Evolutionary conservation across 305 asterid genomes (phyloP).

Genomic region (Solanum hybrid): DNA sequence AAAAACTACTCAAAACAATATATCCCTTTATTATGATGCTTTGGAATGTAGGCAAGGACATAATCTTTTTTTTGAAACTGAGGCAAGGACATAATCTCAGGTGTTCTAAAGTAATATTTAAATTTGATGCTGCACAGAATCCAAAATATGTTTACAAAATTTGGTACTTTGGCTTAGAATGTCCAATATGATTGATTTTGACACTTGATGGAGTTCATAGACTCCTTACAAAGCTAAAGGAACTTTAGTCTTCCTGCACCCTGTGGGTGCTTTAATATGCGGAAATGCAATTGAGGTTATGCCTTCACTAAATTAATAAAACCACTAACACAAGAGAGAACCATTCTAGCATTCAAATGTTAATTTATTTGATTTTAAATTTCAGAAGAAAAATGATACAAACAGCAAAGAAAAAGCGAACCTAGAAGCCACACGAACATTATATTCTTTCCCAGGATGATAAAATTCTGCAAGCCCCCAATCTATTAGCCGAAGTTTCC

Average conservation of each 20-base stretch:
- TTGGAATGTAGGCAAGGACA: background rate
- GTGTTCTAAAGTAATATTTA: background rate
- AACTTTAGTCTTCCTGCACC: background rate
- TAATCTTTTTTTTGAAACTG: background rate
- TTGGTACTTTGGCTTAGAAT: background rate
- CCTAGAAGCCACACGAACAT: constrained; percentile 84
- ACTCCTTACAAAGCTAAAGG: background rate
- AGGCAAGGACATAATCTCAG: background rate
- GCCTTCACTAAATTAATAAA: background rate
- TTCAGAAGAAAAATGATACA: background rate
- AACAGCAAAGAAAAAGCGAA: constrained; percentile 23
- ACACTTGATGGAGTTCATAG: background rate
- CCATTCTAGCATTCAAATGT: background rate
- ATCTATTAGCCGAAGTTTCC: constrained; percentile 66
- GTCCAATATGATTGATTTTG: background rate
- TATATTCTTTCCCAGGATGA: constrained; percentile 74
- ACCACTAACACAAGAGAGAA: background rate
- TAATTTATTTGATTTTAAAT: background rate
- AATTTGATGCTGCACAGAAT: background rate
- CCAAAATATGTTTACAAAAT: background rate
- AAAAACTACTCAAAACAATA: background rate
- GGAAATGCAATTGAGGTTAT: background rate
- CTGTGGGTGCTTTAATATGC: background rate
- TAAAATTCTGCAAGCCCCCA: constrained; percentile 85
- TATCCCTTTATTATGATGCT: background rate